A percentile compares a stretch with the other conserved stretches of the same genome.
Conservation (phyloP, 306 rosid genomes). For the Prinsepia uniflora region DNA sequence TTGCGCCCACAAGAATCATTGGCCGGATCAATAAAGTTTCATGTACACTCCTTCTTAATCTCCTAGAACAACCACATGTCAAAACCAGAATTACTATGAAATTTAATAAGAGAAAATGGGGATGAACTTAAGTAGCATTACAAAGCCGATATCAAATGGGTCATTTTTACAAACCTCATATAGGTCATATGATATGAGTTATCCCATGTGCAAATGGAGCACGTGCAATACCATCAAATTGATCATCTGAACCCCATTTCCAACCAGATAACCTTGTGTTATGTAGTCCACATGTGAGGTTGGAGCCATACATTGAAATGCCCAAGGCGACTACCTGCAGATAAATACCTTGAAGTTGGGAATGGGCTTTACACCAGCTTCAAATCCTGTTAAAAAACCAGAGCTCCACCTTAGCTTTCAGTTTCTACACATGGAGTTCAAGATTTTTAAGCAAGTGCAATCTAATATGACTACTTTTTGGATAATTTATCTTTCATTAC, state of each 20-base stretch:
- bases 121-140: not conserved
- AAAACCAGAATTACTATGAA: constrained; percentile 18
- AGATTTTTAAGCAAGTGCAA: not conserved
- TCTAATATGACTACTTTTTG: not conserved
- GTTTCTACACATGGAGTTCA: not conserved
- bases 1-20: constrained; percentile 36
- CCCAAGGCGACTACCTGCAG: constrained; percentile 18
- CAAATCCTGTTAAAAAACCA: constrained; percentile 50
- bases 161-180: constrained; percentile 49
- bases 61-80: constrained; percentile 44
- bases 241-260: constrained; percentile 88
- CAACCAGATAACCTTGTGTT: constrained; percentile 82
- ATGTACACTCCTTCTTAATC: constrained; percentile 42
- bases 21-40: constrained; percentile 46
- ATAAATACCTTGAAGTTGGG: constrained; percentile 70
- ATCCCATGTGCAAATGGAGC: constrained; percentile 92
- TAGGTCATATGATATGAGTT: constrained; percentile 77
- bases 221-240: constrained; percentile 79
- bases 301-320: constrained; percentile 15
- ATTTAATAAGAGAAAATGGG: too few species aligned
- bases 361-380: constrained; percentile 49
- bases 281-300: constrained; percentile 20
- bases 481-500: constrained; percentile 56
- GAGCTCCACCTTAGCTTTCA: constrained; percentile 5
- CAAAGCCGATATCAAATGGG: constrained; percentile 8